Evolutionary conservation across 2,329 filamentous ascomycete genomes (phyloP).

Genomic region (Verticillium dahliae): DNA sequence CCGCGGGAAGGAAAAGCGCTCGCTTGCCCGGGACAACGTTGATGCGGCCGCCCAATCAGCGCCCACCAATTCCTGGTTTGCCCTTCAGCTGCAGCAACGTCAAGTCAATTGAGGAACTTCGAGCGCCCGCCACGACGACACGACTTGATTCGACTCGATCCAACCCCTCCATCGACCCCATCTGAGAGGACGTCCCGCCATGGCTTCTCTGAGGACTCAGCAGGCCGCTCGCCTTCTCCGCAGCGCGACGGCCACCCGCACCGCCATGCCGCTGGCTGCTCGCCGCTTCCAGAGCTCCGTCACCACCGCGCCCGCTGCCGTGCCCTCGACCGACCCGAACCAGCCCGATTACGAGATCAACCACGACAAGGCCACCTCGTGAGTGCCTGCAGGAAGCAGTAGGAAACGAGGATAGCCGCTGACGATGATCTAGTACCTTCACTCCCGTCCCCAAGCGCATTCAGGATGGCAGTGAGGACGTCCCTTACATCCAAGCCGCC

Average conservation of each 20-base stretch:
- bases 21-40: slow-evolving; percentile 34
- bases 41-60: slow-evolving; percentile 37
- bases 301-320: slow-evolving; percentile 28
- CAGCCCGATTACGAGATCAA: slow-evolving; percentile 75
- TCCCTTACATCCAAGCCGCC: slow-evolving; percentile 68
- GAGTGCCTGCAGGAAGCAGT: slow-evolving; percentile 18
- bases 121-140: slow-evolving; percentile 3
- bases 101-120: slow-evolving; percentile 6
- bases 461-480: slow-evolving; percentile 84
- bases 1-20: slow-evolving; percentile 39
- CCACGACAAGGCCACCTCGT: slow-evolving; percentile 89
- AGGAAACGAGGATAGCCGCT: slow-evolving; percentile 1
- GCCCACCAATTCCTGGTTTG: slow-evolving; percentile 13
- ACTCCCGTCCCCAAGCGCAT: slow-evolving; percentile 85
- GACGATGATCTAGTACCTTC: slow-evolving; percentile 57
- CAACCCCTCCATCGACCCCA: background rate
- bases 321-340: slow-evolving; percentile 43
- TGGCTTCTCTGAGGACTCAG: slow-evolving; percentile 61
- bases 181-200: slow-evolving; percentile 27
- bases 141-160: background rate
- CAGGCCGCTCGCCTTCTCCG: slow-evolving; percentile 46
- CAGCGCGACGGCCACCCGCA: slow-evolving; percentile 30
- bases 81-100: background rate
- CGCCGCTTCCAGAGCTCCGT: slow-evolving; percentile 50
- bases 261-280: slow-evolving; percentile 33